These are phyloP conservation scores for Petrea volubilis DNA, from an alignment of 257 asterid species.

Conservation along the genomic window DNA sequence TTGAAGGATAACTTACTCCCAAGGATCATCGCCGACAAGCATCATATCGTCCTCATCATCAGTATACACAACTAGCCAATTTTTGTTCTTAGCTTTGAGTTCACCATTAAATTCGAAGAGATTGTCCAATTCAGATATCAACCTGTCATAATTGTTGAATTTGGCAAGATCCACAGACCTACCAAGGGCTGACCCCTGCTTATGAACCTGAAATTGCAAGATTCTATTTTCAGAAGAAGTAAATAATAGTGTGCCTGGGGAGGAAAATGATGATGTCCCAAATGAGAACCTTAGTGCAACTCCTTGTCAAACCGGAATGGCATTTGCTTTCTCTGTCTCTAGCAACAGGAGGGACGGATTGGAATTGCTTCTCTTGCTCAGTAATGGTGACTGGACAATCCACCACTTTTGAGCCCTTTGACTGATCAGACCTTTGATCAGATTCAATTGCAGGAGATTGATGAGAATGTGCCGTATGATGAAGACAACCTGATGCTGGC, in stretches of 20 bases:
- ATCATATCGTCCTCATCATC: slow-evolving; percentile 99
- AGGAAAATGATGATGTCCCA: not conserved
- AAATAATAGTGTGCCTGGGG: not conserved
- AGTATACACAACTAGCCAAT: slow-evolving; percentile 90
- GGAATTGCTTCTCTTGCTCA: slow-evolving; percentile 67
- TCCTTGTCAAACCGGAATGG: slow-evolving; percentile 66
- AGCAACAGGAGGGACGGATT: slow-evolving; percentile 33
- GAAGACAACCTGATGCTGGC: slow-evolving; percentile 34
- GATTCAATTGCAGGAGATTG: slow-evolving; percentile 46
- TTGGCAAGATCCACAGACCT: slow-evolving; percentile 94
- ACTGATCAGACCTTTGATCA: slow-evolving; percentile 53
- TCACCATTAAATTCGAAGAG: slow-evolving; percentile 89
- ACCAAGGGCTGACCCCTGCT: slow-evolving; percentile 95
- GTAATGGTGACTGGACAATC: slow-evolving; percentile 43
- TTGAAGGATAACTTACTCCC: slow-evolving; percentile 69
- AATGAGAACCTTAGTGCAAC: slow-evolving; percentile 88
- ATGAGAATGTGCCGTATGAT: slow-evolving; percentile 35
- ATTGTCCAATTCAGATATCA: slow-evolving; percentile 74
- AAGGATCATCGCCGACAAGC: slow-evolving; percentile 99
- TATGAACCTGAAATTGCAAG: slow-evolving; percentile 69
- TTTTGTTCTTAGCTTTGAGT: slow-evolving; percentile 62
- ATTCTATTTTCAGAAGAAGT: not conserved
- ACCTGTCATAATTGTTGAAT: slow-evolving; percentile 68
- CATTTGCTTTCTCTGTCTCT: slow-evolving; percentile 64
- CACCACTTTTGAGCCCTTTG: slow-evolving; percentile 56